Percentiles rank a stretch among this genome's conserved stretches.
These are phyloP conservation scores for Leptomonas pyrrhocoris DNA, from an alignment of 208 protist genomes.

Conservation along the genomic window DNA sequence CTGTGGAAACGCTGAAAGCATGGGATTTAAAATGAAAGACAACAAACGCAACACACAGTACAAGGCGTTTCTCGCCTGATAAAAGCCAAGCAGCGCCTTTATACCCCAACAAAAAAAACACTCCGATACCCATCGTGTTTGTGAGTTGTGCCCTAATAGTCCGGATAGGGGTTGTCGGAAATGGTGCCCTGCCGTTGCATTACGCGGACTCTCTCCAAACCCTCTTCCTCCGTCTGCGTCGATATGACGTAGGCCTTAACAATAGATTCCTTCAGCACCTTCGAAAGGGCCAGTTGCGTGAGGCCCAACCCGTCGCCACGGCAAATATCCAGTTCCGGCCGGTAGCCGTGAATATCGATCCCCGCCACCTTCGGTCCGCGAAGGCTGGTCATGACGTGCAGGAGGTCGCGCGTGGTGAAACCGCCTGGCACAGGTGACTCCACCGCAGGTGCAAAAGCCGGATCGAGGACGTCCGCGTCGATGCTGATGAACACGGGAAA, in stretches of 20 bases:
- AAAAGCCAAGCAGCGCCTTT: too few species aligned
- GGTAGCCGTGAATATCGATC: conserved; percentile 79
- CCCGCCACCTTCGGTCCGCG: conserved; percentile 82
- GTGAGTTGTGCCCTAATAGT: conserved; percentile 39
- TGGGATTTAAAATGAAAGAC: not conserved
- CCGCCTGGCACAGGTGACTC: conserved; percentile 59
- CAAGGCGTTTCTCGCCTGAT: not conserved
- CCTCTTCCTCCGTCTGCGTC: conserved; percentile 80
- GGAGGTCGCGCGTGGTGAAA: conserved; percentile 74
- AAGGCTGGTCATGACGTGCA: conserved; percentile 81
- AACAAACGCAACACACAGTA: not conserved
- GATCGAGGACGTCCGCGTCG: conserved; percentile 79
- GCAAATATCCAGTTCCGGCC: conserved; percentile 56
- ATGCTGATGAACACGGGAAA: conserved; percentile 86
- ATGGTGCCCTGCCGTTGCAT: conserved; percentile 84
- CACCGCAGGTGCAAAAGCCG: conserved; percentile 74
- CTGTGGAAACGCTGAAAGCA: conserved; percentile 11
- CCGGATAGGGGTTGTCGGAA: conserved; percentile 82
- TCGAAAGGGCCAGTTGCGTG: conserved; percentile 72
- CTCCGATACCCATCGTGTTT: not conserved
- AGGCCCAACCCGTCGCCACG: conserved; percentile 71
- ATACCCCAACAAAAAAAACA: not conserved
- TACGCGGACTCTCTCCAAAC: conserved; percentile 75
- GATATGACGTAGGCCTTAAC: conserved; percentile 81
- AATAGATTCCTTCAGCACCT: conserved; percentile 82